Base-by-base conservation (phyloP, 495 filamentous ascomycete genomes). In the Penicillium cataractarum region DNA sequence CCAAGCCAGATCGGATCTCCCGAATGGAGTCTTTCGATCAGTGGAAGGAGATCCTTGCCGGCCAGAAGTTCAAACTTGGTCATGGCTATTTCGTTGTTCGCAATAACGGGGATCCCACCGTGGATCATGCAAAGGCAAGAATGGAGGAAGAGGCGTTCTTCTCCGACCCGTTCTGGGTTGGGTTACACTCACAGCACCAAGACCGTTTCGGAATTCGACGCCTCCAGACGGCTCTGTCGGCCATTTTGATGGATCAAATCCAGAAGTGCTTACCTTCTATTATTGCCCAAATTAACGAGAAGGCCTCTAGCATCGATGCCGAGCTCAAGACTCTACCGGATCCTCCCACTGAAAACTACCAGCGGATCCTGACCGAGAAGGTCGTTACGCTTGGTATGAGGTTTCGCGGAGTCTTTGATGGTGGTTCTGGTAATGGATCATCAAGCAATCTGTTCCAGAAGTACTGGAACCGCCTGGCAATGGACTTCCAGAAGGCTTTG, bases 1-100 rank as follows among this genome's bases (percentile, higher is more conserved):
- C 92, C 0, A 97, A 93, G 67, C 91, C 92, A 0, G 92, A 97
- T 65, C 79, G 87, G 0, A 65, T 92, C 0, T 81, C 84, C 1
- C 53, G 62, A 0, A 77, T 74, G 0, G 78, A 83, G n/a, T 70
- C 69, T 0, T 71, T 86, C 29, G 56, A 67, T 0, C 83, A 85
- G 22, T 90, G 89, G 84, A 58, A 82, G 0, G 71, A 80, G 0
- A 87, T 91, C 49, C 73, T 95, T 13, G 71, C 75, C 0, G 87
- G 86, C 0, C 39, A 74, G 4, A 74, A 74, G 6, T 87, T 89
- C 58, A 39, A 59, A 0, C 81, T 90, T 0, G 89, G 89, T 0
- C 80, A 89, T 39, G 86, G 86, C 0, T 91, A 89, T 58, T 89
- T 84, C 57, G 84, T 90, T 27, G 82, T 91, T 21, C 87, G 84